A percentile compares a stretch with the other conserved stretches of the same genome.
These are phyloP conservation scores for Croton laevigatus DNA, from an alignment of 441 rosid species.

Conservation along the genomic window DNA sequence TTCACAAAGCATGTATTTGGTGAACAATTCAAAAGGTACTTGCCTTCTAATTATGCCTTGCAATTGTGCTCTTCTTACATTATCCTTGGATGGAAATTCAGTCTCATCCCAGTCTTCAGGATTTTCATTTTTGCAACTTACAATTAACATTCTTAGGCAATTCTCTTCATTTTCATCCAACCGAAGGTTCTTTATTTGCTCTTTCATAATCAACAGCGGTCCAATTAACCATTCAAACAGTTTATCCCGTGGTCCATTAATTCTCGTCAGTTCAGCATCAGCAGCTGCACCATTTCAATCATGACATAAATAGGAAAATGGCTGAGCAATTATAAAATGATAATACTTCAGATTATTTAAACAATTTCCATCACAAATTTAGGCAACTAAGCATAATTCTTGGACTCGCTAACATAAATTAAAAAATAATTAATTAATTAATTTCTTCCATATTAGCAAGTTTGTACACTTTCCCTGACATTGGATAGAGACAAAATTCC, in stretches of 20 bases:
- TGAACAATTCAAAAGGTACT: slow-evolving; percentile 9
- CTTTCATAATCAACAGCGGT: slow-evolving; percentile 72
- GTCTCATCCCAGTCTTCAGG: slow-evolving; percentile 69
- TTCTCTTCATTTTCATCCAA: slow-evolving; percentile 57
- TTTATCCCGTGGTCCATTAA: slow-evolving; percentile 57
- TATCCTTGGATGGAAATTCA: slow-evolving; percentile 54
- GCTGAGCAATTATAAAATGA: too few species aligned
- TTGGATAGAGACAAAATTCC: too few species aligned
- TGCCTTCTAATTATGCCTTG: slow-evolving; percentile 80
- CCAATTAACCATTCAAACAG: slow-evolving; percentile 64
- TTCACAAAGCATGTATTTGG: too few species aligned
- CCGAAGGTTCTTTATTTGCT: slow-evolving; percentile 61
- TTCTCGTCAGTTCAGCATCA: slow-evolving; percentile 56
- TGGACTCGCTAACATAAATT: too few species aligned
- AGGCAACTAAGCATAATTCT: too few species aligned
- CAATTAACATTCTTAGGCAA: slow-evolving; percentile 47
- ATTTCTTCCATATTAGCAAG: too few species aligned
- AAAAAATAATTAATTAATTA: too few species aligned
- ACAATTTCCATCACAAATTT: too few species aligned
- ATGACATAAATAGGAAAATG: not conserved
- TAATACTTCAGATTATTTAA: too few species aligned
- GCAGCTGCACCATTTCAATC: slow-evolving; percentile 41
- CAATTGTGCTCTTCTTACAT: slow-evolving; percentile 69
- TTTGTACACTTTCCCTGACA: too few species aligned
- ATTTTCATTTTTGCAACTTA: slow-evolving; percentile 46